These are phyloP conservation scores for Colletotrichum salicis DNA, from an alignment of 2,329 filamentous ascomycete species.

Conservation along the genomic window DNA sequence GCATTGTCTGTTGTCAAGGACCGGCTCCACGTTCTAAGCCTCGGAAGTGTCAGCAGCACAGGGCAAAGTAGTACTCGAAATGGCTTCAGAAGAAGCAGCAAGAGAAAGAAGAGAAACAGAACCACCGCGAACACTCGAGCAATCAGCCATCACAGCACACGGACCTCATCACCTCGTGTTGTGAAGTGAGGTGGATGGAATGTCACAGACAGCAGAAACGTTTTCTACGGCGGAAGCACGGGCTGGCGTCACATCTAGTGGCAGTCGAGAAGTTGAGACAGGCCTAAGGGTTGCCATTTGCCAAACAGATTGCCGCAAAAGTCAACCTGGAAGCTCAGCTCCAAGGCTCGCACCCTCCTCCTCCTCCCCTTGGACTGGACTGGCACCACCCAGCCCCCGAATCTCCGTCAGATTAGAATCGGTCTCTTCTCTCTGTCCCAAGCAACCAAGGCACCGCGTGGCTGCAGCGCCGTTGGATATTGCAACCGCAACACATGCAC, in stretches of 20 bases:
- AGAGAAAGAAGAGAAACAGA: not conserved
- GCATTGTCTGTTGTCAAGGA: constrained; percentile 22
- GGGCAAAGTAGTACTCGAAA: constrained; percentile 15
- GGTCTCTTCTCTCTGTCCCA: not conserved
- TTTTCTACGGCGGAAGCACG: constrained; percentile 32
- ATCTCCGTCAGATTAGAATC: constrained; percentile 15
- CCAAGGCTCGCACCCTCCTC: constrained; percentile 6
- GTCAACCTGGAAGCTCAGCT: not conserved
- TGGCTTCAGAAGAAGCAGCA: not conserved
- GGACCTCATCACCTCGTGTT: constrained; percentile 28
- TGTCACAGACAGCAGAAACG: constrained; percentile 19
- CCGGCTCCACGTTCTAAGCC: constrained; percentile 4
- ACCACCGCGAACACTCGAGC: not conserved
- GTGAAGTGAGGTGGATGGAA: constrained; percentile 16
- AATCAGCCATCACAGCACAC: constrained; percentile 11
- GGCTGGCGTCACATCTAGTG: constrained; percentile 32
- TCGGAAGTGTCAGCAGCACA: not conserved
- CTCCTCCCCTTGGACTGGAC: not conserved
- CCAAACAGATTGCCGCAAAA: not conserved
- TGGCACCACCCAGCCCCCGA: not conserved
- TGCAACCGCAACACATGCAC: constrained; percentile 21
- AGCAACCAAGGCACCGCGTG: constrained; percentile 10
- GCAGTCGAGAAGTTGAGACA: constrained; percentile 18
- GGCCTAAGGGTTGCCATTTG: constrained; percentile 17
- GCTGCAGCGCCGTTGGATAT: constrained; percentile 32